Base-by-base conservation (phyloP, 371 early-diverging fungal species). In the Lichtheimia ramosa region DNA sequence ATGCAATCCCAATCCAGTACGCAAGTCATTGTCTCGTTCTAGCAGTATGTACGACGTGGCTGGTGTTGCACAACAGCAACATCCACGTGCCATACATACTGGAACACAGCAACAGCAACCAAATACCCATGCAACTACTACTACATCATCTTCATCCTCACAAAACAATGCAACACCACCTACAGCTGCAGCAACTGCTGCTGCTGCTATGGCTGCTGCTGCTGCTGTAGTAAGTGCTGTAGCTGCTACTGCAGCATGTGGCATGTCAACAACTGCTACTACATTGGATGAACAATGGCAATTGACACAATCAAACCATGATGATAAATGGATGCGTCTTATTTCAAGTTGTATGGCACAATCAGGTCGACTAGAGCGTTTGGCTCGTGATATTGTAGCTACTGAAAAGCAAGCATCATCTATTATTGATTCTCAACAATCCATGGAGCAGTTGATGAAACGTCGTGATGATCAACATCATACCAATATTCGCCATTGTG, bases 21-120 rank as follows among this genome's bases (percentile, higher is more conserved):
- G 56, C 4, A 54, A 54, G 15, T 46, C 65, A 14, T 20, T 60
- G 56, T 59, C 65, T n/a, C 59, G 60, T 25, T 58, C 64, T 8
- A 58, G 43, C 27, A 58, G 59, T 41, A 54, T 63, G 50, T 60
- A 63, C 41, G 58, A 65, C 51, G 58, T 58, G n/a, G 50, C 62
- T 55, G 50, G 34, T 18, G 56, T 54, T 27, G 43, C 56, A 23
- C 46, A 39, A 34, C 16, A 34, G 34, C 34, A 34, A 34, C 53
- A 39, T 24, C 53, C 39, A 40, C 53, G n/a, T 18, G 28, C 16
- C 34, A 40, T 39, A 16, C 40, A 40, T n/a, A 39, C 13, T 39
- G 53, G 28, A 21, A 41, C 27, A 53, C 53, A 46, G 27, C 46
- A 43, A 27, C 27, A 28, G 16, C 27, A 28, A 28, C 46, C 56